These are phyloP conservation scores for Taphrina deformans DNA, from an alignment of 1,139 yeast species.

Conservation along the genomic window DNA sequence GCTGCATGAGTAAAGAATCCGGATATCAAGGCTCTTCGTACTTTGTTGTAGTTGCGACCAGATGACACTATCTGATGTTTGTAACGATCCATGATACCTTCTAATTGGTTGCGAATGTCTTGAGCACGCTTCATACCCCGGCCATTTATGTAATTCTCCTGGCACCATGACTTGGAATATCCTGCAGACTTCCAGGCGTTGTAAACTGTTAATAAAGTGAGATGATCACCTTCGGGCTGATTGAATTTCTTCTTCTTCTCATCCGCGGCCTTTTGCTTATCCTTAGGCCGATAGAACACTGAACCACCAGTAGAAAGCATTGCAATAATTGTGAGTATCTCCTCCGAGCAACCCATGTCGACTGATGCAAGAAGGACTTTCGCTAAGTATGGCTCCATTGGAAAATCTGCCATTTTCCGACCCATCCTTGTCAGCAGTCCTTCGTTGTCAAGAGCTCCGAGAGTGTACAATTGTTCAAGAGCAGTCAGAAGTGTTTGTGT, in stretches of 20 bases:
- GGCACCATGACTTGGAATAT: slow-evolving; percentile 73
- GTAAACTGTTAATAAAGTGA: slow-evolving; percentile 79
- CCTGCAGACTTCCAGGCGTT: slow-evolving; percentile 70
- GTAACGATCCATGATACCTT: slow-evolving; percentile 60
- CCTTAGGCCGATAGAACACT: slow-evolving; percentile 80
- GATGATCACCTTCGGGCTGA: slow-evolving; percentile 65
- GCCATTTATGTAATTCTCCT: slow-evolving; percentile 76
- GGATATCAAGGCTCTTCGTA: slow-evolving; percentile 73
- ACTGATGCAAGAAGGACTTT: slow-evolving; percentile 76
- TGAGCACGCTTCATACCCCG: slow-evolving; percentile 72
- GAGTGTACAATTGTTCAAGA: slow-evolving; percentile 74
- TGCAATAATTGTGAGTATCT: slow-evolving; percentile 78
- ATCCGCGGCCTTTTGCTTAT: slow-evolving; percentile 75
- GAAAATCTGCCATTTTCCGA: slow-evolving; percentile 82
- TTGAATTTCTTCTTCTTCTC: slow-evolving; percentile 62
- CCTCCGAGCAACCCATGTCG: slow-evolving; percentile 75
- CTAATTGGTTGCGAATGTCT: slow-evolving; percentile 74
- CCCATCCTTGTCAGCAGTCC: slow-evolving; percentile 78
- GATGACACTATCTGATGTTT: slow-evolving; percentile 58
- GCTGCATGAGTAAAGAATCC: slow-evolving; percentile 89
- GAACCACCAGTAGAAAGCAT: slow-evolving; percentile 82
- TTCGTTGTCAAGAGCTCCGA: slow-evolving; percentile 77
- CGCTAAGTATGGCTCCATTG: slow-evolving; percentile 91
- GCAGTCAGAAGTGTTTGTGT: slow-evolving; percentile 72
- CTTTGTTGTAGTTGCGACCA: slow-evolving; percentile 60